Percentiles rank a stretch among this genome's conserved stretches.
Evolutionary conservation across 768 basidiomycete genomes (phyloP).

Genomic region (Tylopilus rubrobrunneus): DNA sequence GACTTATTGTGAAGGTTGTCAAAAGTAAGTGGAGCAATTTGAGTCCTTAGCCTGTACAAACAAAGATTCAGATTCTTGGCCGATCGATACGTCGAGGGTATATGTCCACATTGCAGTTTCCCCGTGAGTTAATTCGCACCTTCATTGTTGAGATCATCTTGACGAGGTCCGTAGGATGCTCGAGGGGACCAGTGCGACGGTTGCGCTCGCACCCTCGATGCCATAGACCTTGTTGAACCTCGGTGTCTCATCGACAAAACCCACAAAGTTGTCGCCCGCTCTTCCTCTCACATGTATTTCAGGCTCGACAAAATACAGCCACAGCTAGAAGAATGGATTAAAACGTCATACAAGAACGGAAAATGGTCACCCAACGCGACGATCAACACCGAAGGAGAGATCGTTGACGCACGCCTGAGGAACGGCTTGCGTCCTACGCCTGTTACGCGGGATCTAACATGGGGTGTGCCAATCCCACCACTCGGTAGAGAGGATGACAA

Average conservation of each 20-base stretch:
- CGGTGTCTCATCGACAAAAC: constrained; percentile 84
- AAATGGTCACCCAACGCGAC: constrained; percentile 94
- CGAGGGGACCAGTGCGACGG: constrained; percentile 98
- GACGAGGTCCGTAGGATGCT: constrained; percentile 60
- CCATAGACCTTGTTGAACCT: constrained; percentile 91
- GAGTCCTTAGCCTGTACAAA: constrained; percentile 4
- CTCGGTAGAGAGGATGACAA: constrained; percentile 66
- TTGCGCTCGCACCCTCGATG: constrained; percentile 89
- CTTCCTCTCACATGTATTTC: constrained; percentile 90
- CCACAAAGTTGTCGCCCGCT: constrained; percentile 70
- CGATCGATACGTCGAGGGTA: constrained; percentile 98
- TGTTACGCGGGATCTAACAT: constrained; percentile 88
- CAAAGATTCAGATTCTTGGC: constrained; percentile 71
- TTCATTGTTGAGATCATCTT: not conserved
- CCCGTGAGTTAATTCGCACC: constrained; percentile 46
- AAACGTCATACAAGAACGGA: constrained; percentile 69
- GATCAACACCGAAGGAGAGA: constrained; percentile 81
- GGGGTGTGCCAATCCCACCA: constrained; percentile 93
- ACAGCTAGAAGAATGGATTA: constrained; percentile 84
- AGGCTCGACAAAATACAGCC: constrained; percentile 81
- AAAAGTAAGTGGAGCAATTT: constrained; percentile 49
- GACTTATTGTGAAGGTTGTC: constrained; percentile 91
- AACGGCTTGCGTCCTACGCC: constrained; percentile 84
- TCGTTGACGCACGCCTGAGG: constrained; percentile 86
- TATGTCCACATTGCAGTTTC: constrained; percentile 88